phyloP scores from a whole-genome alignment of 2,329 filamentous ascomycete genomes.

The Emergomyces africanus region DNA sequence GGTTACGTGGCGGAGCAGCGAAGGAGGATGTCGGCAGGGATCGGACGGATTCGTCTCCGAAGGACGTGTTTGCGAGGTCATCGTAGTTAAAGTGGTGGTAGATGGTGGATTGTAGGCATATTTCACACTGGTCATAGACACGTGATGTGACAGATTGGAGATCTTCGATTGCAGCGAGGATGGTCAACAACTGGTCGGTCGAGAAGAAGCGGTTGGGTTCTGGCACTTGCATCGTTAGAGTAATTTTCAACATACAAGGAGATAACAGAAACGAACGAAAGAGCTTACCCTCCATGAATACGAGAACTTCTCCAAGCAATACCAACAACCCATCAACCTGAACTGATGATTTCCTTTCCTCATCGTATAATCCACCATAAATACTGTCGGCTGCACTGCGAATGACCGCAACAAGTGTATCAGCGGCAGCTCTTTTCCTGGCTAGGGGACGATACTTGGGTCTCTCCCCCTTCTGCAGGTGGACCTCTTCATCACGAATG shows the following conservation, averaged over 20 bases:
- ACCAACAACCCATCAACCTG: conserved; percentile 77
- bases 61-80: conserved; percentile 25
- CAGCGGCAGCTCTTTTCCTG: conserved; percentile 56
- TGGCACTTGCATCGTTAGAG: not conserved
- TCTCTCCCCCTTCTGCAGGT: conserved; percentile 25
- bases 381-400: conserved; percentile 81
- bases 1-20: conserved; percentile 40
- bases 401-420: conserved; percentile 69
- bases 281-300: conserved; percentile 52
- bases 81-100: conserved; percentile 51
- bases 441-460: conserved; percentile 41
- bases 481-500: conserved; percentile 57
- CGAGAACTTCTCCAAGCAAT: conserved; percentile 69
- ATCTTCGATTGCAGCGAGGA: conserved; percentile 69
- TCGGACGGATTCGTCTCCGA: conserved; percentile 5
- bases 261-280: conserved; percentile 1
- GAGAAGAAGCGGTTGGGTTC: conserved; percentile 49
- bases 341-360: conserved; percentile 65
- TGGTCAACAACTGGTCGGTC: conserved; percentile 57
- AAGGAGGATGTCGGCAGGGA: conserved; percentile 10
- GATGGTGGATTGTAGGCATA: conserved; percentile 65
- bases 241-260: not conserved
- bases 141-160: conserved; percentile 60
- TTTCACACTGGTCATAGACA: conserved; percentile 61
- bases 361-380: conserved; percentile 78